phyloP scores from a whole-genome alignment of 495 filamentous ascomycete species.

The Chlorociboria aeruginascens region DNA sequence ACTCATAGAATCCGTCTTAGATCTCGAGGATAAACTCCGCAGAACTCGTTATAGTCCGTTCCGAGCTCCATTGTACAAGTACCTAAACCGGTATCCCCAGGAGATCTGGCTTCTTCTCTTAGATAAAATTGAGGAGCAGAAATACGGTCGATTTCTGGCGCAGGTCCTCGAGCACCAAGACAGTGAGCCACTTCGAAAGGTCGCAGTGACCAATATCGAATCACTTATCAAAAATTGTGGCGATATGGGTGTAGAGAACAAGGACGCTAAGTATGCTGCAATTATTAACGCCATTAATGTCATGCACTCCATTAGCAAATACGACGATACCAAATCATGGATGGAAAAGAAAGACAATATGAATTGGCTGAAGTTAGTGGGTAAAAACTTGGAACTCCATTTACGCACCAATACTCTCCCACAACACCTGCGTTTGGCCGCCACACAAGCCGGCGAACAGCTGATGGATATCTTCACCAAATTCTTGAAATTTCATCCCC shows the following conservation, averaged over 20 bases:
- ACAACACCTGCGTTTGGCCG: slow-evolving; percentile 63
- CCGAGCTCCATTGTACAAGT: slow-evolving; percentile 82
- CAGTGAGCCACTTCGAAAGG: slow-evolving; percentile 61
- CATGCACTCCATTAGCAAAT: slow-evolving; percentile 59
- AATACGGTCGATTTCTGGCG: slow-evolving; percentile 87
- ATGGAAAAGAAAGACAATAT: slow-evolving; percentile 65
- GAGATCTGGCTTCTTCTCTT: slow-evolving; percentile 75
- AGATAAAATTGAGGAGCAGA: slow-evolving; percentile 62
- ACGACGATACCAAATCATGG: slow-evolving; percentile 50
- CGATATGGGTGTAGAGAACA: slow-evolving; percentile 42
- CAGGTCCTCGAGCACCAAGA: slow-evolving; percentile 73
- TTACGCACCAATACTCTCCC: slow-evolving; percentile 57
- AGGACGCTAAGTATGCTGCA: slow-evolving; percentile 52
- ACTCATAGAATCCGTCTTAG: slow-evolving; percentile 76
- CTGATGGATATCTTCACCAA: slow-evolving; percentile 76
- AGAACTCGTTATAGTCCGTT: slow-evolving; percentile 92
- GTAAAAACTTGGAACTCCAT: slow-evolving; percentile 62
- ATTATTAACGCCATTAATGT: slow-evolving; percentile 82
- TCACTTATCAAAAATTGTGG: slow-evolving; percentile 53
- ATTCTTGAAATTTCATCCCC: slow-evolving; percentile 58
- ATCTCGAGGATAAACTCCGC: slow-evolving; percentile 75
- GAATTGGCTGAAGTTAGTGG: slow-evolving; percentile 56
- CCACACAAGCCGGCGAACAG: slow-evolving; percentile 80
- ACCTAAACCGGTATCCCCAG: slow-evolving; percentile 82
- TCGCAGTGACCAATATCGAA: slow-evolving; percentile 61